Conservation (phyloP, 495 filamentous ascomycete species). For the Massariosphaeria phaeospora region DNA sequence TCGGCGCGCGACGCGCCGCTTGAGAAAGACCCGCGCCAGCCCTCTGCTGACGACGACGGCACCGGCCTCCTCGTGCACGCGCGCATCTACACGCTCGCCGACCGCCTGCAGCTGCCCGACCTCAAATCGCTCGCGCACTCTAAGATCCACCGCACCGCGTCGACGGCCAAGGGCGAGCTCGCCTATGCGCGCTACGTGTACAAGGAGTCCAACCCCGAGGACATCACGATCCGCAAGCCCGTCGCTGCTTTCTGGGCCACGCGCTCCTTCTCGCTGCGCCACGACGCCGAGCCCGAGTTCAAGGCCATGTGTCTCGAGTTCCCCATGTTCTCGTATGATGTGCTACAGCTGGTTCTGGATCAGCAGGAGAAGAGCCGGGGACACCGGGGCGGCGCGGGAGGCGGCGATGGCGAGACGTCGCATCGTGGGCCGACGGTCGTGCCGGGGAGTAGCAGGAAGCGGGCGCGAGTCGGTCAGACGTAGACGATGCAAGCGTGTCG, state of each 20-base stretch:
- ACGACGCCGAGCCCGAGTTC: constrained; percentile 81
- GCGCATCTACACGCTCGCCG: constrained; percentile 80
- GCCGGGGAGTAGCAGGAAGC: constrained; percentile 44
- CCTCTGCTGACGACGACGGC: constrained; percentile 63
- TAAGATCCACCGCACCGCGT: constrained; percentile 86
- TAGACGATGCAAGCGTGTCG: too few species aligned
- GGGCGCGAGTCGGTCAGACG: constrained; percentile 40
- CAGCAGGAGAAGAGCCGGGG: constrained; percentile 54
- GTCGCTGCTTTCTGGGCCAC: constrained; percentile 89
- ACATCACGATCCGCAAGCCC: constrained; percentile 70
- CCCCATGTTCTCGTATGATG: constrained; percentile 86
- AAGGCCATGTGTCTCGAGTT: constrained; percentile 76
- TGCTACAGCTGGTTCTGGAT: constrained; percentile 67
- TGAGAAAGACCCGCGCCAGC: constrained; percentile 54
- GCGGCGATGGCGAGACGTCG: constrained; percentile 32
- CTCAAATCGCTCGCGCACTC: constrained; percentile 72
- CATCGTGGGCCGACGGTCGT: constrained; percentile 31
- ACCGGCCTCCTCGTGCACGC: constrained; percentile 79
- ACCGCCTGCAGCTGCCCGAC: constrained; percentile 66
- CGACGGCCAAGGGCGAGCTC: constrained; percentile 80
- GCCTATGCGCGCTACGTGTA: constrained; percentile 89
- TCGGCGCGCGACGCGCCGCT: constrained; percentile 47
- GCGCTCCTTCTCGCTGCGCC: constrained; percentile 69
- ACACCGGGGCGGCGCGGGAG: constrained; percentile 15
- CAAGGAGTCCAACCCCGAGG: constrained; percentile 62